Conservation (phyloP, 2,329 filamentous ascomycete species). For the Myriangium duriaei region DNA sequence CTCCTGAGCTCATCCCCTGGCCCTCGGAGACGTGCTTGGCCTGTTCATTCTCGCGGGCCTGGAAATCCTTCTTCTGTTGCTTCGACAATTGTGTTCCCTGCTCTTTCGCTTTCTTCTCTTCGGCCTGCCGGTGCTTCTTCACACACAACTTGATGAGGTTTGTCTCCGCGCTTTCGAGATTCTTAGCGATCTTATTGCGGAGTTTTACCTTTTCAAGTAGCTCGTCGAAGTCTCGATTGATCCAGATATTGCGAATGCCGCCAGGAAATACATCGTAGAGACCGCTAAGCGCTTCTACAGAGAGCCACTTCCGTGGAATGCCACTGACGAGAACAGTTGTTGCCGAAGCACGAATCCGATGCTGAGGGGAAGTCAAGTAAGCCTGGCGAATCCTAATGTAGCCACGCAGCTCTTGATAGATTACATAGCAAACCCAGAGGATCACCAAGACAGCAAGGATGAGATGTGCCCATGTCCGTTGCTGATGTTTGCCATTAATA, state of each 20-base stretch:
- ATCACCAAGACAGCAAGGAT: constrained; percentile 67
- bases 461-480: constrained; percentile 69
- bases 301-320: constrained; percentile 85
- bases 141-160: constrained; percentile 62
- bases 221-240: constrained; percentile 78
- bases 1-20: constrained; percentile 20
- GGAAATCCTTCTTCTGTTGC: constrained; percentile 43
- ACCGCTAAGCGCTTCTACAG: constrained; percentile 63
- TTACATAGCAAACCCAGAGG: constrained; percentile 72
- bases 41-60: constrained; percentile 34
- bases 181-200: constrained; percentile 56
- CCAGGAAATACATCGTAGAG: constrained; percentile 95
- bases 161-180: constrained; percentile 72
- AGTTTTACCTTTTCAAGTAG: constrained; percentile 73
- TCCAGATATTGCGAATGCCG: constrained; percentile 89
- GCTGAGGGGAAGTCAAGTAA: constrained; percentile 86
- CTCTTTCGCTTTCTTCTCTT: constrained; percentile 45
- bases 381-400: constrained; percentile 92
- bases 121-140: constrained; percentile 60
- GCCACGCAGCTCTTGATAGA: constrained; percentile 72
- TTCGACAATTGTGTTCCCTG: constrained; percentile 20
- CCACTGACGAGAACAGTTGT: constrained; percentile 89
- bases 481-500: constrained; percentile 49
- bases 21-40: constrained; percentile 21
- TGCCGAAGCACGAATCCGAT: constrained; percentile 82